These are phyloP conservation scores for Colletotrichum limetticola DNA, from an alignment of 2,329 filamentous ascomycete species.

Conservation along the genomic window DNA sequence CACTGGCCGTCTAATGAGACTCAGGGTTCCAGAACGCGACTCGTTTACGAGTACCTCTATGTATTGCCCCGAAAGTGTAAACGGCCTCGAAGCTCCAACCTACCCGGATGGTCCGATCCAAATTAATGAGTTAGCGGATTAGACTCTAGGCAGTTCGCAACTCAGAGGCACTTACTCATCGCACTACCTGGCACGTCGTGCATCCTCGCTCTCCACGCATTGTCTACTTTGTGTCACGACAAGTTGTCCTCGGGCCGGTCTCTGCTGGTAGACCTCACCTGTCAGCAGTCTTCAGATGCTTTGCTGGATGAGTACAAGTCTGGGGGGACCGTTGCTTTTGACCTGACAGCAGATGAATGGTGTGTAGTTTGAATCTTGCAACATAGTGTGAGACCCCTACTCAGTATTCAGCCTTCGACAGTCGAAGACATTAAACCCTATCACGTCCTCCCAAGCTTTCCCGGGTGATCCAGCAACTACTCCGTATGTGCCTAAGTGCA, in stretches of 20 bases:
- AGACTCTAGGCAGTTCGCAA: neutral
- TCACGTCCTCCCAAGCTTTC: neutral
- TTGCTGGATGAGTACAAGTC: neutral
- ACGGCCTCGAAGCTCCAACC: neutral
- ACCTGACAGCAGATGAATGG: neutral
- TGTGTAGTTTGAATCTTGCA: neutral
- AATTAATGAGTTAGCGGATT: neutral
- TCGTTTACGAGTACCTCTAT: neutral
- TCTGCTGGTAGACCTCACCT: neutral
- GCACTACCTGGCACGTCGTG: neutral
- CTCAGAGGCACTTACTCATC: neutral
- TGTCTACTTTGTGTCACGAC: neutral
- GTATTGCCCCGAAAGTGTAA: neutral
- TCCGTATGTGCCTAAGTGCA: neutral
- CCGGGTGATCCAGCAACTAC: too few relatives aligned
- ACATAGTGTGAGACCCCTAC: neutral
- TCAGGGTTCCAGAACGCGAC: neutral
- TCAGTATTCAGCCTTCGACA: neutral
- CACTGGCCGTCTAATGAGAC: constrained; percentile 6
- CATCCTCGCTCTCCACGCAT: neutral
- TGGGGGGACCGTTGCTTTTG: neutral
- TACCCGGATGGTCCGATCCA: neutral
- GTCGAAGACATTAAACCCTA: neutral
- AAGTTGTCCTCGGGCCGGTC: neutral
- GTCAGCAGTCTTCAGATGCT: neutral